Percentiles rank a stretch among this genome's conserved stretches.
phyloP scores from a whole-genome alignment of 495 filamentous ascomycete species.

The Tricharina praecox region DNA sequence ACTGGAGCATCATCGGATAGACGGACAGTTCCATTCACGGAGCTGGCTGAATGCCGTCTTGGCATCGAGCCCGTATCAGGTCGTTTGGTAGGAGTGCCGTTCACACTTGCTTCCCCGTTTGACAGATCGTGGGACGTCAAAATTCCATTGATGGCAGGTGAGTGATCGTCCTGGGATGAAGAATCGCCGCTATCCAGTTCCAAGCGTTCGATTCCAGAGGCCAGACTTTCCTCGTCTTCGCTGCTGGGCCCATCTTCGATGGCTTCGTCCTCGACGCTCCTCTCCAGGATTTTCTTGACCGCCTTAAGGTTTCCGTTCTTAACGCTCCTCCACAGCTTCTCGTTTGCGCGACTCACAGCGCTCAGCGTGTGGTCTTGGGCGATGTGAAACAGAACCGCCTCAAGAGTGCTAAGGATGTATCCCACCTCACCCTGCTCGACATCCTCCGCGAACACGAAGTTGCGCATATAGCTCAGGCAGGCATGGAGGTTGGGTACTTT shows the following conservation, averaged over 20 bases:
- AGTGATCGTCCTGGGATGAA: not conserved
- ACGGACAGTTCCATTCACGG: not conserved
- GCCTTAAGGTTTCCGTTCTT: conserved; percentile 54
- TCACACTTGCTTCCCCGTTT: not conserved
- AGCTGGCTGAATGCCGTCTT: not conserved
- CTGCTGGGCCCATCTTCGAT: not conserved
- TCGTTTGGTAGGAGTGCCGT: not conserved
- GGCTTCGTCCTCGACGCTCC: not conserved
- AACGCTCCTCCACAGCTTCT: conserved; percentile 72
- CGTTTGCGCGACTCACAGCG: conserved; percentile 70
- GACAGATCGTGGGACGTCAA: not conserved
- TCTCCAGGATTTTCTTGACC: conserved; percentile 62
- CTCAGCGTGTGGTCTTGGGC: conserved; percentile 62
- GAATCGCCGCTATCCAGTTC: not conserved
- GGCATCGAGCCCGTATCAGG: not conserved
- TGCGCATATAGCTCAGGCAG: conserved; percentile 75
- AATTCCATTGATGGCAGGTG: not conserved
- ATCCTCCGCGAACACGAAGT: conserved; percentile 93
- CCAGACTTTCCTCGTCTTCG: conserved; percentile 3
- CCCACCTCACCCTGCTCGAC: conserved; percentile 94
- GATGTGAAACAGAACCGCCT: conserved; percentile 86
- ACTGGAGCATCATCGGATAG: conserved; percentile 3
- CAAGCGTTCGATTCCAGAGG: not conserved
- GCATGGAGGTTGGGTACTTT: conserved; percentile 80
- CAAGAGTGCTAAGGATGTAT: conserved; percentile 90